Percentiles rank a stretch among this genome's conserved stretches.
These are phyloP conservation scores for Chernovozyma aurita DNA, from an alignment of 1,139 yeast genomes.

Conservation along the genomic window DNA sequence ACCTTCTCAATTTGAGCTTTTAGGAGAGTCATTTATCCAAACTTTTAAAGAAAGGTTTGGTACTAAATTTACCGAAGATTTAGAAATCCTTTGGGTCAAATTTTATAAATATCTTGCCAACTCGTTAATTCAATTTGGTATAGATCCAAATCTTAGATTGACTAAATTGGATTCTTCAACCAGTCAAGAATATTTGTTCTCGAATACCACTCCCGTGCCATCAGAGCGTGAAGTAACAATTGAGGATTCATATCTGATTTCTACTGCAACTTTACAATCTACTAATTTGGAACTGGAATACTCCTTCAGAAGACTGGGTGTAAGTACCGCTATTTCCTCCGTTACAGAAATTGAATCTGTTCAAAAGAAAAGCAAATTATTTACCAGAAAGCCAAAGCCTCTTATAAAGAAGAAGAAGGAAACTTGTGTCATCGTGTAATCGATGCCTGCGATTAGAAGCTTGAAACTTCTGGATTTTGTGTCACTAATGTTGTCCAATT, in stretches of 20 bases:
- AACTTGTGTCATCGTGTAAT: background rate
- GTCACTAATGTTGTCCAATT: too few relatives aligned
- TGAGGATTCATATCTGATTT: background rate
- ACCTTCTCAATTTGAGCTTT: constrained; percentile 65
- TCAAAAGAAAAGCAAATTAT: background rate
- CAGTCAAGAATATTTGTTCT: background rate
- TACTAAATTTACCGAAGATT: constrained; percentile 39
- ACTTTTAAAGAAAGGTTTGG: constrained; percentile 71
- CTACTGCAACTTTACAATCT: background rate
- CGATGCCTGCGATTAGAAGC: too few relatives aligned
- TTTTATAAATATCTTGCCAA: constrained; percentile 60
- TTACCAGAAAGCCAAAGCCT: background rate
- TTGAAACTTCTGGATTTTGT: too few relatives aligned
- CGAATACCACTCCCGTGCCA: background rate
- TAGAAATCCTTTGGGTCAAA: constrained; percentile 72
- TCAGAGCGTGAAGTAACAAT: background rate
- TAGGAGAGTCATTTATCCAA: constrained; percentile 74
- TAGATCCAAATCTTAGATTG: constrained; percentile 49
- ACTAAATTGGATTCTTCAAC: constrained; percentile 6
- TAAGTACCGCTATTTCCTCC: background rate
- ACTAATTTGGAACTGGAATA: background rate
- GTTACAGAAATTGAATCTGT: background rate
- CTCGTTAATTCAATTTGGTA: constrained; percentile 57
- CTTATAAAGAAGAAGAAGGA: background rate
- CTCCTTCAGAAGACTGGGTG: background rate